phyloP scores from a whole-genome alignment of 2,329 filamentous ascomycete species.

The Exophiala lecanii-corni region DNA sequence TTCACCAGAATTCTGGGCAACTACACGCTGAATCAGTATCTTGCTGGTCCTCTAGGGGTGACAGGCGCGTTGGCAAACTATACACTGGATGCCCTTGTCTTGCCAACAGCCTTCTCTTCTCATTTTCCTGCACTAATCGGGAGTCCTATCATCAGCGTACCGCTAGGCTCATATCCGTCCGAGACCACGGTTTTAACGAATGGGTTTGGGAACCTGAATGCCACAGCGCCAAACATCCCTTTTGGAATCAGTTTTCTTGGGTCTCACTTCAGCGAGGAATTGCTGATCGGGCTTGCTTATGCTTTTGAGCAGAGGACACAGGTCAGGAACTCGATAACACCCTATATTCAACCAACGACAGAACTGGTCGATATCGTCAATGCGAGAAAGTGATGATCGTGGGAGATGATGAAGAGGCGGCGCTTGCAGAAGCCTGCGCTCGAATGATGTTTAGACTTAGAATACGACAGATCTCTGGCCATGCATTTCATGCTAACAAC shows the following conservation, averaged over 20 bases:
- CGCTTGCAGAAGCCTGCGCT: no score
- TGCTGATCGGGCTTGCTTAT: conserved; percentile 61
- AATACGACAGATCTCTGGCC: no score
- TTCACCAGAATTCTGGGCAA: conserved; percentile 19
- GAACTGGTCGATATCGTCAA: conserved; percentile 25
- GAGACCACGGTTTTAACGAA: conserved; percentile 46
- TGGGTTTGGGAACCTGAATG: conserved; percentile 48
- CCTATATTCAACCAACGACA: conserved; percentile 20
- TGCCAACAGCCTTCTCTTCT: conserved; percentile 51
- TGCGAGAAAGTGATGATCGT: conserved; percentile 2
- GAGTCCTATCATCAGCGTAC: conserved; percentile 59
- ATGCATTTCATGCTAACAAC: no score
- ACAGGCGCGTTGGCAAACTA: conserved; percentile 55
- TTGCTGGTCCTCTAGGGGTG: conserved; percentile 57
- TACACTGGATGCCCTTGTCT: conserved; percentile 57
- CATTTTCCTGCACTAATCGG: conserved; percentile 54
- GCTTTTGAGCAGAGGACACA: conserved; percentile 61
- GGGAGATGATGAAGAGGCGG: no score
- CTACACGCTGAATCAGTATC: conserved; percentile 50
- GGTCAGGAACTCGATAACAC: conserved; percentile 34
- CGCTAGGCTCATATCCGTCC: conserved; percentile 53
- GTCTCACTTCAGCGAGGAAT: conserved; percentile 55
- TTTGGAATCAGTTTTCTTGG: conserved; percentile 64
- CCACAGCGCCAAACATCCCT: conserved; percentile 50
- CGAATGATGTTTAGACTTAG: no score